Base-by-base conservation (phyloP, 257 asterid genomes). In the Scutellaria baicalensis region DNA sequence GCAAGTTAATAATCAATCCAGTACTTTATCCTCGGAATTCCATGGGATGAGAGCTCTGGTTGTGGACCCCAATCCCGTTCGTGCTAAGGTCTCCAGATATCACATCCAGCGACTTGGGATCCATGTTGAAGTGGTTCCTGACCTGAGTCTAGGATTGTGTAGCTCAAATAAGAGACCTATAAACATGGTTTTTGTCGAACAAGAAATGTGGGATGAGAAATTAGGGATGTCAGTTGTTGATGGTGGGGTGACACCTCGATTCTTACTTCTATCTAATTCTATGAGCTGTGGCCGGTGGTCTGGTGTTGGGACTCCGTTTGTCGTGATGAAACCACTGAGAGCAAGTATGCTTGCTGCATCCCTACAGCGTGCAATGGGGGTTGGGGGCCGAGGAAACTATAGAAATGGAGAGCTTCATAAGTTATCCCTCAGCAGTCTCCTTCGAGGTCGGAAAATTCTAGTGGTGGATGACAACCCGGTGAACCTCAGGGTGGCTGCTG, bases 391-490 rank as follows among this genome's bases (percentile, higher is more conserved):
- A 72, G 91, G 81, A 61, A 86, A 65, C 61, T 54, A 63, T 38
- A 63, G 87, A 27, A 80, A 82, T 23, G 93, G 87, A 31, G 90
- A 82, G 74, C 82, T 72, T 45, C 80, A 80, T 6, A 67, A 77
- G 27, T 62, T 78, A 68, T 71, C 91, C 59, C 88, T 89, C 27
- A 76, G 87, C 71, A 83, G 69, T 69, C 96, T 93, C 69, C 96
- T 93, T 56, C 86, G 48, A 6, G 96, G 96, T 63, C 86, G 95
- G 68, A 87, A 80, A 68, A 85, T 93, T 59, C 80, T 93, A 45
- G 96, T 93, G 1, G 96, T 93, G 13, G 99, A 93, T 70, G 99
- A 93, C 69, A 89, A 91, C 66, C 83, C 58, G n/a, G 97, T 93
- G 77, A 93, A 93, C 80, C 96, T 93, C 44, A 84, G 81, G 72